Evolutionary conservation across 2,329 filamentous ascomycete species (phyloP), one percentile per base, ranked within the genome.

Genomic region (Colletotrichum orbiculare): DNA sequence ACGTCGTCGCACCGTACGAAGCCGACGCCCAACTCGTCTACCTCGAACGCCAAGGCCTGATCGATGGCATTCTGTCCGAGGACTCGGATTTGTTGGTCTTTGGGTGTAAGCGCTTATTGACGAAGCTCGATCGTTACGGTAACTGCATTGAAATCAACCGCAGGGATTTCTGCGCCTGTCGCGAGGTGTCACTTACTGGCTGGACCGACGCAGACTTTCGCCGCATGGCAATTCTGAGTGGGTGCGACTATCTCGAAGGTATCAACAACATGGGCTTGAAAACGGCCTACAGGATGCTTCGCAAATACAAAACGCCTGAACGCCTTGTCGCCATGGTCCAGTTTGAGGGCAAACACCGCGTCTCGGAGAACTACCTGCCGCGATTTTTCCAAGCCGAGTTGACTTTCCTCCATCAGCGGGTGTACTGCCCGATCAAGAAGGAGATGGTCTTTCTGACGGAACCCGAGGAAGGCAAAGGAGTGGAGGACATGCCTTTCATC

Each of bases 1-100:
- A 97, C 74, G 85, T 99, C 60, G 96, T 99, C 15, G 96, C 96
- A 1, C 96, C 96, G 0, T 99, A 97, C 78, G 96, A 99, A 82
- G 96, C 96, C 50, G 96, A 99, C 77, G 91, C 95, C n/a, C 95
- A 99, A 77, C 85, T 99, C 71, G 94, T 94, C 34, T 99, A 98
- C 74, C 85, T 99, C 42, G 96, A 99, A 78, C 89, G 89, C 54
- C 87, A 93, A 64, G 95, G 95, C 1, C 82, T 94, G 54, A 91
- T 97, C 71, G 82, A 90, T 70, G 96, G 93, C 34, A 97, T 99
- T 68, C 81, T 99, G 41, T 97, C 96, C 0, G 96, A 99, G 75
- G 96, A 99, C 76, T 99, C 96, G 0, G 96, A 99, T 79, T 83
- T 99, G 61, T 82, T 99, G 39, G 96, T 99, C 0, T 99, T 99